Percentiles rank a stretch among this genome's conserved stretches.
phyloP scores from a whole-genome alignment of 164 flowering plant species.

The Dillenia suffruticosa region DNA sequence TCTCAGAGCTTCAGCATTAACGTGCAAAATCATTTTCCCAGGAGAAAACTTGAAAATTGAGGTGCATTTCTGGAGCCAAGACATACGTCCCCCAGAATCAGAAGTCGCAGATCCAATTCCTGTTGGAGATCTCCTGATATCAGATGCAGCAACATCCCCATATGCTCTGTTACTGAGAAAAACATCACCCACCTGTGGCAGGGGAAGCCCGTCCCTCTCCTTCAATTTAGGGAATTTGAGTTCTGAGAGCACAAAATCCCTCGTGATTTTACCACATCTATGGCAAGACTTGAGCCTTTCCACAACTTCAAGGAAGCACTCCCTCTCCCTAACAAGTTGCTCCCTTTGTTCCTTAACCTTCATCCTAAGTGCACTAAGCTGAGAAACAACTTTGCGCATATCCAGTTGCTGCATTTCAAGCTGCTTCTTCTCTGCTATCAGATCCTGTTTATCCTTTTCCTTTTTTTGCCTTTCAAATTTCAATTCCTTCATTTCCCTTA shows the following conservation, averaged over 20 bases:
- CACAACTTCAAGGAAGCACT: conserved; percentile 38
- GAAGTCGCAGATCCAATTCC: conserved; percentile 18
- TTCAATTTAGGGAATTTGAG: conserved; percentile 42
- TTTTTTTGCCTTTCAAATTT: conserved; percentile 36
- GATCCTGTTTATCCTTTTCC: conserved; percentile 48
- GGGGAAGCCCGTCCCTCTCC: conserved; percentile 23
- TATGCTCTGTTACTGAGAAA: conserved; percentile 18
- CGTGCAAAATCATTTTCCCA: conserved; percentile 26
- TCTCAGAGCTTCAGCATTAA: conserved; percentile 6
- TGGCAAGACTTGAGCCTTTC: conserved; percentile 58
- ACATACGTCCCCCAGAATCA: conserved; percentile 34
- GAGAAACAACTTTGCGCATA: conserved; percentile 60
- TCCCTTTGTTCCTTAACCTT: conserved; percentile 62
- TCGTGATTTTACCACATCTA: conserved; percentile 47
- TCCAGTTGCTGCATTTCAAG: conserved; percentile 55
- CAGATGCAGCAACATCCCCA: conserved; percentile 20
- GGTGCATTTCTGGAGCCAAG: conserved; percentile 70
- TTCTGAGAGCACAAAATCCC: conserved; percentile 51
- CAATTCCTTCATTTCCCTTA: conserved; percentile 56
- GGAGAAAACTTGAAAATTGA: conserved; percentile 48
- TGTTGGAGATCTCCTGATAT: conserved; percentile 17
- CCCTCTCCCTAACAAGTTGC: conserved; percentile 43
- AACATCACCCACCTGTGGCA: conserved; percentile 31
- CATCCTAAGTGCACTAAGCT: conserved; percentile 56
- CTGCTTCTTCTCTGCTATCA: too few relatives aligned